Base-by-base conservation (phyloP, 805 yeast species). In the Metschnikowia noctiluminum region DNA sequence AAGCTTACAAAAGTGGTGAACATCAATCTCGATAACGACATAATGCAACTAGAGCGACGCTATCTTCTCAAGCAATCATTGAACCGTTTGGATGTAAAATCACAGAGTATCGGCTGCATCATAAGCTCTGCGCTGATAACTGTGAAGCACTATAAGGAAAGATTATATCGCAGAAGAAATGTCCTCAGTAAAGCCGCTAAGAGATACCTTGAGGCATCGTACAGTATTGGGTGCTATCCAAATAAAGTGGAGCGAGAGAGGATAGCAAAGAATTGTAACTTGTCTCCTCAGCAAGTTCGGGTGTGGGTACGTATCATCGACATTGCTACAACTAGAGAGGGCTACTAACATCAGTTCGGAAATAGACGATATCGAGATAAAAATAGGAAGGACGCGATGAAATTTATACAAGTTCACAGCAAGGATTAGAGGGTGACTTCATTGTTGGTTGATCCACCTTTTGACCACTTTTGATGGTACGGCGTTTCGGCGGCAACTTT, bases 241-340 rank as follows among this genome's bases (percentile, higher is more conserved):
- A 64, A 62, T 38, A 57, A 62, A 16, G 47, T 46, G 28, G 70
- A 66, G 27, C 52, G 69, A 26, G 55, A 57, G 26, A 32, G 58
- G 6, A 60, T 68, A 16, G 69, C 70, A 1, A 57, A 61, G 21
- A 59, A 56, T 41, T 61, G 65, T 43, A 61, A 61, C 1, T 42
- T 66, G 7, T 54, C 64, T 1, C 58, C 62, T 1, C 45, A 59
- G 4, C 70, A 66, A 50, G 68, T 68, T 2, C 54, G 71, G 8
- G 67, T 64, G 2, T 66, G 72, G 72, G 68, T 63, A 58, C 35
- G 67, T 62, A 47, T 31, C 14, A 6, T 13, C 36, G n/a, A 28
- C 21, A 4, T 21, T 30, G 28, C 9, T 14, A 28, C n/a, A 21
- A 28, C 15, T n/a, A 30, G 21, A 10, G n/a, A 26, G n/a, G 21